phyloP scores from a whole-genome alignment of 805 yeast genomes.

The Kluyveromyces starmeri region DNA sequence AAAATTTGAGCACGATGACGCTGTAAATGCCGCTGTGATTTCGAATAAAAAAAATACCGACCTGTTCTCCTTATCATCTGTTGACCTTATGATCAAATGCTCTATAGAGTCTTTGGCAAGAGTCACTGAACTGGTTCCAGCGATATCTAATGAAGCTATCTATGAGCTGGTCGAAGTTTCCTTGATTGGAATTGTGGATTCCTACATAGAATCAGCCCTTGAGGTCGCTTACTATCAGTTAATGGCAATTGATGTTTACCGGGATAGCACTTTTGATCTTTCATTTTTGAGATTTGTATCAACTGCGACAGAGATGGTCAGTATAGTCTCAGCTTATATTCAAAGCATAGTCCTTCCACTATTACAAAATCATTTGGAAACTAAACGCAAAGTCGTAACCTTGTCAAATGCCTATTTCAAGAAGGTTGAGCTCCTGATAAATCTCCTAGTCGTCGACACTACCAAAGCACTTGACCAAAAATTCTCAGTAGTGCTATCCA shows the following conservation, averaged over 20 bases:
- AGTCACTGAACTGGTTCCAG: conserved; percentile 62
- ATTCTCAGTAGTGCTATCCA: conserved; percentile 42
- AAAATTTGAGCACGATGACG: conserved; percentile 14
- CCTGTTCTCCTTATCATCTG: conserved; percentile 34
- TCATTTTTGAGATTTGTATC: conserved; percentile 42
- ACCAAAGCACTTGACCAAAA: conserved; percentile 44
- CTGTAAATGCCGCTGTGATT: neutral
- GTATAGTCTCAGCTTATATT: conserved; percentile 60
- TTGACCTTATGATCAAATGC: conserved; percentile 58
- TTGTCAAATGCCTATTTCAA: conserved; percentile 53
- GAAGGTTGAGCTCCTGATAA: conserved; percentile 56
- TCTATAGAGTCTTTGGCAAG: conserved; percentile 74
- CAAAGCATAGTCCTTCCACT: conserved; percentile 71
- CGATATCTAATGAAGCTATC: conserved; percentile 51
- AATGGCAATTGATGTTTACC: conserved; percentile 28
- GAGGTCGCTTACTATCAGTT: conserved; percentile 54
- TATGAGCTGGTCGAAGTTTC: conserved; percentile 59
- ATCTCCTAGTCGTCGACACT: conserved; percentile 52
- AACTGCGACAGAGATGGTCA: conserved; percentile 49
- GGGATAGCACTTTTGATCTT: conserved; percentile 33
- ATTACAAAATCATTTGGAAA: conserved; percentile 48
- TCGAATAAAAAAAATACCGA: conserved; percentile 8
- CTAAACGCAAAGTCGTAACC: conserved; percentile 50
- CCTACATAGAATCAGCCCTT: conserved; percentile 65
- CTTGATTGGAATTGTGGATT: conserved; percentile 59